Evolutionary conservation across 23 red algal species (phyloP).

Genomic region (Agarophyton chilense): DNA sequence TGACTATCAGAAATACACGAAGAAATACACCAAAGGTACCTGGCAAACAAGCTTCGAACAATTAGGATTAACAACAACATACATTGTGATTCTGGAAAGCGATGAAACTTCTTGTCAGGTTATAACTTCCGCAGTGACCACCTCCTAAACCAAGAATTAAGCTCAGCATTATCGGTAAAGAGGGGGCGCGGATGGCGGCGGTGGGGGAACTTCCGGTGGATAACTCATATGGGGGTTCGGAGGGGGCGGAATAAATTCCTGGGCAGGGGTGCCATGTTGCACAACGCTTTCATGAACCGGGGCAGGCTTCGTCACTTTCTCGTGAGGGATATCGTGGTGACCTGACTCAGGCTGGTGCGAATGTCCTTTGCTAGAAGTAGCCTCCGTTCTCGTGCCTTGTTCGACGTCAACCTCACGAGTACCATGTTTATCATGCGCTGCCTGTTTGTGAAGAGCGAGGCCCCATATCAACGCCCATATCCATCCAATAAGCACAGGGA

Average conservation of each 20-base stretch:
- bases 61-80: no score
- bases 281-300: neutral
- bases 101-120: no score
- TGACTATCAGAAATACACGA: no score
- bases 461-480: slow-evolving; percentile 58
- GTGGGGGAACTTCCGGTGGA: neutral
- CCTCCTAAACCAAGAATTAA: no score
- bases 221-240: neutral
- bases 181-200: slow-evolving; percentile 16
- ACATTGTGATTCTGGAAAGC: no score
- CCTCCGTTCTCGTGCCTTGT: neutral
- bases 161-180: neutral
- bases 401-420: slow-evolving; percentile 3
- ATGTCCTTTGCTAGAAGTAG: neutral
- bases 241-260: neutral
- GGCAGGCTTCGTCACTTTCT: neutral
- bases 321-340: neutral
- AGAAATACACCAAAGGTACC: no score
- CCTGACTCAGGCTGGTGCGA: neutral
- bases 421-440: neutral
- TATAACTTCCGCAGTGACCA: no score
- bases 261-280: neutral
- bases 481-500: slow-evolving; percentile 51
- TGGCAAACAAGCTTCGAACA: no score
- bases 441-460: slow-evolving; percentile 28